phyloP scores from a whole-genome alignment of 83 land plant genomes.

The Diphasiastrum complanatum region DNA sequence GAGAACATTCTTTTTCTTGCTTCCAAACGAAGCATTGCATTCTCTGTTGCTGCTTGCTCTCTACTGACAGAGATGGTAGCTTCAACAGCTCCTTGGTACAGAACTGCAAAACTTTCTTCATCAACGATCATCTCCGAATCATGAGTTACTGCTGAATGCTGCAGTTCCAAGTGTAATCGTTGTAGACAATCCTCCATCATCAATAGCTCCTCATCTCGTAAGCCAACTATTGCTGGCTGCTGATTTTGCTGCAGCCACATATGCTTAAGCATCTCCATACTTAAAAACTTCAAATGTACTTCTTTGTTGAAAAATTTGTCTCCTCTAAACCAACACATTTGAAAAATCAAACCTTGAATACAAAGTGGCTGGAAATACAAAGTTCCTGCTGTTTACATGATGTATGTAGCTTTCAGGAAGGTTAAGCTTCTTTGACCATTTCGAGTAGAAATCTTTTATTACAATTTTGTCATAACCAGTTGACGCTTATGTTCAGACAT shows the following conservation, averaged over 20 bases:
- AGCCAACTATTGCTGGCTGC: slow-evolving; percentile 25
- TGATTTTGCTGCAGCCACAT: slow-evolving; percentile 25
- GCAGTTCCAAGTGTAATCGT: slow-evolving; percentile 16
- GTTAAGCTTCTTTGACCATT: too few species aligned
- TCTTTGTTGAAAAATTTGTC: neutral
- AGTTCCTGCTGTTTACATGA: too few species aligned
- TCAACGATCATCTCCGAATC: neutral
- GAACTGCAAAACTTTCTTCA: too few species aligned
- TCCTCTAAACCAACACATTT: too few species aligned
- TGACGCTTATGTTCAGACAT: too few species aligned
- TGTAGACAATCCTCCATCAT: slow-evolving; percentile 32
- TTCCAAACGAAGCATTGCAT: slow-evolving; percentile 21
- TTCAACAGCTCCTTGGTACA: too few species aligned
- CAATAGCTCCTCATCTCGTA: slow-evolving; percentile 27
- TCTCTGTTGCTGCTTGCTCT: slow-evolving; percentile 23
- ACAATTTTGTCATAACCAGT: too few species aligned
- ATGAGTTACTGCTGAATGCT: neutral
- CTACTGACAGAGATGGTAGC: neutral
- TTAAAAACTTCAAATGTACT: neutral
- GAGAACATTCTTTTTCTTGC: slow-evolving; percentile 28
- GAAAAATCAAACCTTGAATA: neutral
- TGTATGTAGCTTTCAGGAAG: too few species aligned
- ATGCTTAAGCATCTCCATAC: neutral
- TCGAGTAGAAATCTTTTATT: neutral
- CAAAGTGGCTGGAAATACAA: neutral